These are phyloP conservation scores for Kluyveromyces wickerhamii DNA, from an alignment of 805 yeast genomes.

Conservation along the genomic window DNA sequence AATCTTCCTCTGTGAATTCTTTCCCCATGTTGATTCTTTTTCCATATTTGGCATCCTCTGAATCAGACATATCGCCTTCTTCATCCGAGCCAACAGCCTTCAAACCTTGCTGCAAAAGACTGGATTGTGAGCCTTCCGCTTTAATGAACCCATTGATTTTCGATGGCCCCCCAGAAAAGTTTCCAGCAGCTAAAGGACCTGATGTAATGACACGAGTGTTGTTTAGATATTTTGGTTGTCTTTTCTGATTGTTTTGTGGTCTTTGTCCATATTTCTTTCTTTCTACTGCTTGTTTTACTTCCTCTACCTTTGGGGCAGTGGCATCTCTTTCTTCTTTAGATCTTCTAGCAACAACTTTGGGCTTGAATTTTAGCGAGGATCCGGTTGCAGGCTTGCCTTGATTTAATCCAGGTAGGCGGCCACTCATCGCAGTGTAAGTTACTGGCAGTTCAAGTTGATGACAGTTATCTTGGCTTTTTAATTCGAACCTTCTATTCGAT, in stretches of 20 bases:
- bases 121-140: conserved; percentile 14
- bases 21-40: conserved; percentile 57
- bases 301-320: conserved; percentile 50
- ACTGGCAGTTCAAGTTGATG: too few relatives aligned
- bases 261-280: conserved; percentile 15
- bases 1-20: conserved; percentile 42
- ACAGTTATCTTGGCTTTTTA: too few relatives aligned
- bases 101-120: conserved; percentile 21
- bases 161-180: conserved; percentile 25
- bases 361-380: conserved; percentile 60
- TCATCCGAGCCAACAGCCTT: conserved; percentile 19
- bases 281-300: conserved; percentile 8
- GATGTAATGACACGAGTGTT: conserved; percentile 58
- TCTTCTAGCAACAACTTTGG: conserved; percentile 80
- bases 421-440: too few relatives aligned
- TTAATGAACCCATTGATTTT: conserved; percentile 21
- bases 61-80: conserved; percentile 26
- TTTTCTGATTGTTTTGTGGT: conserved; percentile 14
- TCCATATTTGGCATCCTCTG: conserved; percentile 12
- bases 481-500: too few relatives aligned
- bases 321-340: conserved; percentile 78
- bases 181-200: conserved; percentile 67
- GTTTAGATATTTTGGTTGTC: conserved; percentile 25
- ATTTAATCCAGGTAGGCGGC: conserved; percentile 30
- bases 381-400: conserved; percentile 30